Evolutionary conservation across 495 filamentous ascomycete species (phyloP).

Genomic region (Zalerion maritima): DNA sequence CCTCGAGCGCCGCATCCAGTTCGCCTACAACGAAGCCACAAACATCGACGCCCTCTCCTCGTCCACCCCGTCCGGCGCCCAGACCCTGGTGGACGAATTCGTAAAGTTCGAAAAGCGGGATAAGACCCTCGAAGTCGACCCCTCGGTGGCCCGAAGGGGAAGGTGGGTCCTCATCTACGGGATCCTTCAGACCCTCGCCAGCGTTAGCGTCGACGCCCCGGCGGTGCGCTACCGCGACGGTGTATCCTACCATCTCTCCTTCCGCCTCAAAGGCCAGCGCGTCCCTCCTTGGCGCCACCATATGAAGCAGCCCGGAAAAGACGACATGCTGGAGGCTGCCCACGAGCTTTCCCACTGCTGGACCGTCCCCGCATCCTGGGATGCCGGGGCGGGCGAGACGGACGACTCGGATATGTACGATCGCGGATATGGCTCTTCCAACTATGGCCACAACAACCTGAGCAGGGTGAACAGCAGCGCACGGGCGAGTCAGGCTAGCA

Average conservation of each 20-base stretch:
- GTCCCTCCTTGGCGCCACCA: constrained; percentile 43
- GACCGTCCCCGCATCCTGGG: constrained; percentile 35
- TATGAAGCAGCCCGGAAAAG: constrained; percentile 19
- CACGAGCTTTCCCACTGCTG: constrained; percentile 51
- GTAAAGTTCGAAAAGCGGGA: constrained; percentile 49
- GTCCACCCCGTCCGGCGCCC: constrained; percentile 28
- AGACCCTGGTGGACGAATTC: constrained; percentile 46
- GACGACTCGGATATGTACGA: too few relatives aligned
- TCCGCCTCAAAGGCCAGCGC: constrained; percentile 36
- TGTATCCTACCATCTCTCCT: constrained; percentile 50
- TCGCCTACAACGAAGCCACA: constrained; percentile 52
- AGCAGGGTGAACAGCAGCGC: too few relatives aligned
- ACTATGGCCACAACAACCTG: too few relatives aligned
- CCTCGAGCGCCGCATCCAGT: constrained; percentile 33
- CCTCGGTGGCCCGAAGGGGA: constrained; percentile 44
- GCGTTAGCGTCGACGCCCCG: constrained; percentile 50
- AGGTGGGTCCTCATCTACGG: constrained; percentile 65
- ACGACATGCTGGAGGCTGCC: constrained; percentile 28
- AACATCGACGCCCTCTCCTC: constrained; percentile 51
- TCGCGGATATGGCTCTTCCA: too few relatives aligned
- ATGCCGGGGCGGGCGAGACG: too few relatives aligned
- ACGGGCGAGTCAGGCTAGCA: too few relatives aligned
- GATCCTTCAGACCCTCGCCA: constrained; percentile 53
- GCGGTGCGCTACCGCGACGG: constrained; percentile 42
- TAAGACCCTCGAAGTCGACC: constrained; percentile 31